Evolutionary conservation across 805 yeast genomes (phyloP).

Genomic region (Spathaspora arborariae): DNA sequence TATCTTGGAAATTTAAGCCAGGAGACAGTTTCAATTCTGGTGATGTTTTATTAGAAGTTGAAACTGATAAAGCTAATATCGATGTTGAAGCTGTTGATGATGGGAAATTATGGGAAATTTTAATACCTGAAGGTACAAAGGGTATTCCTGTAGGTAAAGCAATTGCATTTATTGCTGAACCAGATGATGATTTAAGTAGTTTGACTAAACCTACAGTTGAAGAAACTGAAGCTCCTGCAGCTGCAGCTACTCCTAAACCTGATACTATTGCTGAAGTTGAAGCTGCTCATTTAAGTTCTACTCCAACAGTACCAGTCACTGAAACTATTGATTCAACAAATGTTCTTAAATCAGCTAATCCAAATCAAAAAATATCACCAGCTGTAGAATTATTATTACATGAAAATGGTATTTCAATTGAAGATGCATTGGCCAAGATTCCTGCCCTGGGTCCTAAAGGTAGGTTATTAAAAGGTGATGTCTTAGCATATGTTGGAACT

Average conservation of each 20-base stretch:
- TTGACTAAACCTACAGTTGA: conserved; percentile 55
- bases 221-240: conserved; percentile 15
- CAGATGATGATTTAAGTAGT: conserved; percentile 71
- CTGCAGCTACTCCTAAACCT: conserved; percentile 14
- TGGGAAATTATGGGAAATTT: conserved; percentile 79
- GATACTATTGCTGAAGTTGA: conserved; percentile 7
- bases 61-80: conserved; percentile 80
- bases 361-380: conserved; percentile 67
- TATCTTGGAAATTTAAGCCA: conserved; percentile 77
- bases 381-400: conserved; percentile 69
- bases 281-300: conserved; percentile 11
- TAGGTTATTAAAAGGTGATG: conserved; percentile 85
- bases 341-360: conserved; percentile 49
- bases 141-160: conserved; percentile 83
- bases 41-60: conserved; percentile 78
- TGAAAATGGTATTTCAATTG: conserved; percentile 57
- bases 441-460: conserved; percentile 89
- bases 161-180: conserved; percentile 86
- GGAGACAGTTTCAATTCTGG: conserved; percentile 76
- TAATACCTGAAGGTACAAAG: conserved; percentile 66
- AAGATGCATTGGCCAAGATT: conserved; percentile 69
- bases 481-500: conserved; percentile 74
- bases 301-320: conserved; percentile 8
- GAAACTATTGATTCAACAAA: conserved; percentile 5
- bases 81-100: conserved; percentile 91